A percentile compares a stretch with the other conserved stretches of the same genome.
phyloP scores from a whole-genome alignment of 1,139 yeast genomes.

The Lodderomyces orthopsilosis region DNA sequence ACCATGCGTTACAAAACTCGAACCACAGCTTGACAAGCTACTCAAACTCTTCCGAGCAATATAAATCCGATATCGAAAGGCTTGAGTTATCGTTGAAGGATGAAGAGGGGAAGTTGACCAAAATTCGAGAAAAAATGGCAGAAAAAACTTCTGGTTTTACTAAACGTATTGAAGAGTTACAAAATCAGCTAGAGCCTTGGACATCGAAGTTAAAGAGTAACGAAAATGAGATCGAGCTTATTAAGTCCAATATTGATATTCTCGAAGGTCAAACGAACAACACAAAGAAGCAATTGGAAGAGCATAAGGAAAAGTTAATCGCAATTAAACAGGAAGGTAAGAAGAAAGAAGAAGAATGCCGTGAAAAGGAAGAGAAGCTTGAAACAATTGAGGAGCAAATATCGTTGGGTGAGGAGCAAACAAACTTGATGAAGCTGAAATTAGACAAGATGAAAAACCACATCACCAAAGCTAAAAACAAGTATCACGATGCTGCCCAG shows the following conservation, averaged over 20 bases:
- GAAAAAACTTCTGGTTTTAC: slow-evolving; percentile 70
- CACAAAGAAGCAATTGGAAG: slow-evolving; percentile 45
- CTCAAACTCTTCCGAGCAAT: slow-evolving; percentile 41
- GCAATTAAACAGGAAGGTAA: slow-evolving; percentile 53
- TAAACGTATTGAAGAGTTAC: slow-evolving; percentile 59
- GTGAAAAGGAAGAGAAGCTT: slow-evolving; percentile 43
- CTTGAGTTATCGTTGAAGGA: slow-evolving; percentile 43
- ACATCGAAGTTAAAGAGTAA: slow-evolving; percentile 63
- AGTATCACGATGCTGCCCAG: slow-evolving; percentile 61
- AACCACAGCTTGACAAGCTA: slow-evolving; percentile 46
- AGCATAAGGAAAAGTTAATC: slow-evolving; percentile 46
- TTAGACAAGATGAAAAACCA: slow-evolving; percentile 53
- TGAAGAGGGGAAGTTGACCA: slow-evolving; percentile 59
- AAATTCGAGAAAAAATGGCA: slow-evolving; percentile 63
- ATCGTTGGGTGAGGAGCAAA: slow-evolving; percentile 56
- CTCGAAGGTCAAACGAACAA: slow-evolving; percentile 47
- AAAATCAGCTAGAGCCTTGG: slow-evolving; percentile 81
- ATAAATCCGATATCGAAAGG: slow-evolving; percentile 39
- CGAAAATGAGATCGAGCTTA: slow-evolving; percentile 63
- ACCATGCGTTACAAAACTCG: slow-evolving; percentile 38
- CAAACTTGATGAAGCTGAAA: slow-evolving; percentile 44
- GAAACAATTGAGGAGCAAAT: slow-evolving; percentile 53
- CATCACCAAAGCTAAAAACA: slow-evolving; percentile 57
- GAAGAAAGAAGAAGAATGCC: slow-evolving; percentile 46
- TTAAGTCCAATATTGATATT: slow-evolving; percentile 64